Evolutionary conservation across 352 stramenopile genomes (phyloP).

Genomic region (Discostella stelligera): DNA sequence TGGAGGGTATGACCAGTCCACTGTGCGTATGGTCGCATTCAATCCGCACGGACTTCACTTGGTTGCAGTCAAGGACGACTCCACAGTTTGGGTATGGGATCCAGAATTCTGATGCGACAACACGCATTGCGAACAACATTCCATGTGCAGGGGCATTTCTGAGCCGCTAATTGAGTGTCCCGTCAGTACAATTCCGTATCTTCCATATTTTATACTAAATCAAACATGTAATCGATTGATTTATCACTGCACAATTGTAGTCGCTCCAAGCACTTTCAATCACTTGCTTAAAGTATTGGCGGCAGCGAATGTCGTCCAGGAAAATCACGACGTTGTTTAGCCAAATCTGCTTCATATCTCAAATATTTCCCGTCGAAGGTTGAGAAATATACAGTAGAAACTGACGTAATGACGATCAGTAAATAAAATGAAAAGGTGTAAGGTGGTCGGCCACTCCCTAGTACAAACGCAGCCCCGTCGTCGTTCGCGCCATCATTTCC

Average conservation of each 20-base stretch:
- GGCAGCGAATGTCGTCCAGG: background rate
- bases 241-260: background rate
- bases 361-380: conserved; percentile 82
- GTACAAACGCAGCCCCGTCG: conserved; percentile 14
- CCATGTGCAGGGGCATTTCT: background rate
- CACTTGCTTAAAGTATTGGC: background rate
- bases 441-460: conserved; percentile 34
- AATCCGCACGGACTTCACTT: conserved; percentile 44
- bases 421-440: conserved; percentile 84
- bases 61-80: conserved; percentile 54
- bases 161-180: background rate
- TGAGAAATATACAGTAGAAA: conserved; percentile 76
- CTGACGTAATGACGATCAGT: conserved; percentile 78
- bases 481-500: conserved; percentile 16
- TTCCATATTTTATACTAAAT: background rate
- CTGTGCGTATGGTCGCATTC: conserved; percentile 60
- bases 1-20: conserved; percentile 14
- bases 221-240: background rate
- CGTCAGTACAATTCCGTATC: background rate
- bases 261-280: background rate
- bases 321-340: conserved; percentile 44
- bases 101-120: background rate
- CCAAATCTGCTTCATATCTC: conserved; percentile 67
- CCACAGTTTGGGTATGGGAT: conserved; percentile 45
- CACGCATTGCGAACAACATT: background rate